Percentiles rank a stretch among this genome's conserved stretches.
These are phyloP conservation scores for Aureobasidium sp. DNA, from an alignment of 2,329 filamentous ascomycete genomes.

Conservation along the genomic window DNA sequence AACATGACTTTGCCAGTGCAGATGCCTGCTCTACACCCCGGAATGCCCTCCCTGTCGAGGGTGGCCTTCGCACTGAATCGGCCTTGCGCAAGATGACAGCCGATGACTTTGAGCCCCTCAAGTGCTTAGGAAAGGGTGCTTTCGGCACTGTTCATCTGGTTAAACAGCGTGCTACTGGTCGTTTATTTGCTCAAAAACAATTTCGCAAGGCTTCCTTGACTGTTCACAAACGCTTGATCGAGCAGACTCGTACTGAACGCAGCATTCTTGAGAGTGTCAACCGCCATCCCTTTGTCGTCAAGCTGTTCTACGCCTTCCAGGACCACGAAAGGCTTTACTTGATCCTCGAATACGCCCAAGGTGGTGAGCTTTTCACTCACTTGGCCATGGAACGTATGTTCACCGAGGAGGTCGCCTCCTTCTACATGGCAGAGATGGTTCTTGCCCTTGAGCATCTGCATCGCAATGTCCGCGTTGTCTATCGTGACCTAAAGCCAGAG, in stretches of 20 bases:
- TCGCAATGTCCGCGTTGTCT: conserved; percentile 84
- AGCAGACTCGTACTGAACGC: conserved; percentile 96
- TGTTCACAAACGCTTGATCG: conserved; percentile 89
- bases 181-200: conserved; percentile 94
- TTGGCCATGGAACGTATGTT: conserved; percentile 94
- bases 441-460: conserved; percentile 91
- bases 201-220: conserved; percentile 95
- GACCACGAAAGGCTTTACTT: conserved; percentile 96
- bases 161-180: conserved; percentile 78
- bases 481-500: conserved; percentile 94
- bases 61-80: conserved; percentile 46
- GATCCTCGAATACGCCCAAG: conserved; percentile 94
- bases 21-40: conserved; percentile 38
- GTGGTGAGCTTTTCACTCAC: conserved; percentile 95
- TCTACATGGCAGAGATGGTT: conserved; percentile 98
- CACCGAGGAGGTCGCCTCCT: conserved; percentile 76
- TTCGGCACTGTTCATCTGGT: conserved; percentile 94
- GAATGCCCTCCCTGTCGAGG: conserved; percentile 41
- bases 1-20: conserved; percentile 73
- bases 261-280: conserved; percentile 93
- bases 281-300: conserved; percentile 94
- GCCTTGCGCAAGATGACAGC: conserved; percentile 76
- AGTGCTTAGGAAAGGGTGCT: conserved; percentile 90
- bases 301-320: conserved; percentile 96
- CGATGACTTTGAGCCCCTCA: conserved; percentile 80